A percentile compares a stretch with the other conserved stretches of the same genome.
Conservation (phyloP, 23 red algal species). For the Gracilaria domingensis region DNA sequence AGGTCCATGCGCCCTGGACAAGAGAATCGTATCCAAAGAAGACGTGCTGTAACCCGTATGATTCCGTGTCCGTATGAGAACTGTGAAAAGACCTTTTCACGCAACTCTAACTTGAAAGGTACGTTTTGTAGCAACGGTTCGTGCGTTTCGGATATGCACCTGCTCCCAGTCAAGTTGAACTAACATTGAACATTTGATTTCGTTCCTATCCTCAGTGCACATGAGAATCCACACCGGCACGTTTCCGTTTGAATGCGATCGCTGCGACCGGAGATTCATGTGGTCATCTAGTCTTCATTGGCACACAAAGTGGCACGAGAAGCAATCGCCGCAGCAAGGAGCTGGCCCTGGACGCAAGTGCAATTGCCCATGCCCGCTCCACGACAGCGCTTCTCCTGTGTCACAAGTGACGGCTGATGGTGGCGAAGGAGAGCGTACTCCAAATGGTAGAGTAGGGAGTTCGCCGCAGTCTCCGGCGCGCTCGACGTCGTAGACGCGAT, state of each 20-base stretch:
- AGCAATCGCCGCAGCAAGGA: not conserved
- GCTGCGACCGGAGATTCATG: constrained; percentile 11
- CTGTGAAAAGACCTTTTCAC: constrained; percentile 23
- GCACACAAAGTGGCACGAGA: constrained; percentile 40
- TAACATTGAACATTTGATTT: too few species aligned
- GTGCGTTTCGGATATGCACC: too few species aligned
- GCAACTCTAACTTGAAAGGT: constrained; percentile 41
- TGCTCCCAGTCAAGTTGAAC: too few species aligned
- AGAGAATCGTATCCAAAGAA: constrained; percentile 12
- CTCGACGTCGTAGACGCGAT: not conserved
- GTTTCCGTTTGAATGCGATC: constrained; percentile 13
- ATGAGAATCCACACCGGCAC: constrained; percentile 33
- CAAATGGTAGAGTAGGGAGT: not conserved
- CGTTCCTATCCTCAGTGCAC: constrained; percentile 1
- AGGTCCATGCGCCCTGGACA: not conserved
- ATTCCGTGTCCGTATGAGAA: constrained; percentile 1
- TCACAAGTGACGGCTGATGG: not conserved
- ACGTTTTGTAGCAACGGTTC: not conserved
- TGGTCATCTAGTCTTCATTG: constrained; percentile 35
- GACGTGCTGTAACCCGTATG: not conserved
- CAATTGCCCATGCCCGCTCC: constrained; percentile 19
- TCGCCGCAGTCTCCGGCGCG: not conserved
- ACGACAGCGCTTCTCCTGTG: constrained; percentile 13
- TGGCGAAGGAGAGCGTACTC: not conserved
- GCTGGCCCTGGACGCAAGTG: not conserved